Percentiles rank a stretch among this genome's conserved stretches.
These are phyloP conservation scores for Paratinospora sagittata DNA, from an alignment of 164 flowering plant genomes.

Conservation along the genomic window DNA sequence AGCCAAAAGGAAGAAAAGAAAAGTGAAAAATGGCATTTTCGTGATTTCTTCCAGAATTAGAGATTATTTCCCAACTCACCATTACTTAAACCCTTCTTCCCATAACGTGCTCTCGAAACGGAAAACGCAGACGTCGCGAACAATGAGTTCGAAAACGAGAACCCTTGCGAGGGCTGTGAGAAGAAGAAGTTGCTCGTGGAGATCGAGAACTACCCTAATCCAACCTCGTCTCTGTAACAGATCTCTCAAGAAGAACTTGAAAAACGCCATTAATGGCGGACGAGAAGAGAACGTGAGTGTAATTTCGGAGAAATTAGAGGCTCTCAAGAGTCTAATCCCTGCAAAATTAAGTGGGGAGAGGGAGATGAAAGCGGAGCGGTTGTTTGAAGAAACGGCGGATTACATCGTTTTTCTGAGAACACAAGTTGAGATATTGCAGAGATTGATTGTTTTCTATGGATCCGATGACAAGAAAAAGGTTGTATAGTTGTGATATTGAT, in stretches of 20 bases:
- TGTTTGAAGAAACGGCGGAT: constrained; percentile 66
- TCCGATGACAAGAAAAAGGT: constrained; percentile 14
- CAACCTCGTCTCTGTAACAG: constrained; percentile 14
- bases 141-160: constrained; percentile 20
- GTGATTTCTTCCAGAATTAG: neutral
- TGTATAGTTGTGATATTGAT: constrained; percentile 18
- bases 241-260: neutral
- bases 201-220: no score
- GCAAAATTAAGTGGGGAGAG: constrained; percentile 18
- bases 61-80: neutral
- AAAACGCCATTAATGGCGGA: neutral
- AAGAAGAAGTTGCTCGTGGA: constrained; percentile 12
- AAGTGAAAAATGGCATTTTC: constrained; percentile 22
- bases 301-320: constrained; percentile 29
- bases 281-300: constrained; percentile 5
- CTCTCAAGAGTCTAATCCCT: constrained; percentile 46
- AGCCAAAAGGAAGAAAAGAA: neutral
- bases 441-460: constrained; percentile 48
- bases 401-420: constrained; percentile 52
- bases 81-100: constrained; percentile 33
- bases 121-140: neutral
- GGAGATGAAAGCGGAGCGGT: constrained; percentile 33
- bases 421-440: constrained; percentile 61
- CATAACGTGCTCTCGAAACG: neutral
- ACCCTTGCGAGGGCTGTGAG: constrained; percentile 3